Base-by-base conservation (phyloP, 805 yeast genomes). In the Millerozyma miso region DNA sequence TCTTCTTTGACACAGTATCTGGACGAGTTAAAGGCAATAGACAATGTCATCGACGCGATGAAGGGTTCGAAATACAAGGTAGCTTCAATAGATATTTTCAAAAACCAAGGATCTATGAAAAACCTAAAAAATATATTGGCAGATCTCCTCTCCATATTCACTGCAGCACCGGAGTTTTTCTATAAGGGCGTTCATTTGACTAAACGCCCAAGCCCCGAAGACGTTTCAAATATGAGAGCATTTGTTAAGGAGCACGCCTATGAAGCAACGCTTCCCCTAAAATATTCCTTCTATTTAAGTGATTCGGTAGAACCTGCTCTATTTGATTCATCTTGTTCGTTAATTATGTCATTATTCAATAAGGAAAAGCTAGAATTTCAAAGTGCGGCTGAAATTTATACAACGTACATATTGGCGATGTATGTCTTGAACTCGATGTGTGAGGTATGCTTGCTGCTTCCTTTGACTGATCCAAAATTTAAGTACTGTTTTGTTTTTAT, bases 401-500 rank as follows among this genome's bases (percentile, higher is more conserved):
- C 61, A n/a, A 61, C 59, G 35, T 60, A 50, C 40, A 32, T 55
- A 4, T 53, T 58, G 10, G 58, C 69, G n/a, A 64, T 62, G 40
- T 50, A 54, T 29, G 55, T 69, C 14, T 51, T 67, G 13, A 60
- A 60, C 38, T 50, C 64, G 6, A 60, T 67, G 1, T 59, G 70
- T 41, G 72, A 69, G 23, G 57, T 67, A 0, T 61, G 70, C 44
- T 47, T 66, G 36, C 55, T 53, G 20, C 55, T 69, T 23, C 54
- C 64, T 4, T 53, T 69, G 10, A 55, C 67, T 0, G 67, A 69
- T 42, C 47, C 65, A 4, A 63, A 59, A 36, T 69, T 69, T 50
- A 67, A 65, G 42, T 54, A 65, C 4, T 59, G 60, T 34, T 65
- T 70, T 42, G 38, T 65, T 8, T 62, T 68, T 39, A 54, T 69